Evolutionary conservation across 1,284 basidiomycete species (phyloP).

Genomic region (Takashimella koratensis): DNA sequence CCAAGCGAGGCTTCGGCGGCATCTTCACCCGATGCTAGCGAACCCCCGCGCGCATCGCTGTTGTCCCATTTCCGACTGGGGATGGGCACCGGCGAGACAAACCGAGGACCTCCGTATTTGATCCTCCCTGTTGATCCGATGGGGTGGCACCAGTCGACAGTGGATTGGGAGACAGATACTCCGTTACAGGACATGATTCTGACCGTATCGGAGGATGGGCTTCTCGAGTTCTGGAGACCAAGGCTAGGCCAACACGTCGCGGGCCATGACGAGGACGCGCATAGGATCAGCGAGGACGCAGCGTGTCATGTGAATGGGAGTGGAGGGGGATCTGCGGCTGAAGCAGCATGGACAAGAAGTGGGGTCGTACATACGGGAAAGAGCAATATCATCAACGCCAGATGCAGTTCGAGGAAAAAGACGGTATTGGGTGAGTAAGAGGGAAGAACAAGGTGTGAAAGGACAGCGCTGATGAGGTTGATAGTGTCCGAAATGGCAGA

Average conservation of each 20-base stretch:
- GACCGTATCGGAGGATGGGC: slow-evolving; percentile 67
- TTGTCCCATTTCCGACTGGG: slow-evolving; percentile 37
- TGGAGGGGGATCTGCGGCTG: not conserved
- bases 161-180: slow-evolving; percentile 42
- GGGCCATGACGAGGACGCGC: slow-evolving; percentile 1
- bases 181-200: slow-evolving; percentile 65
- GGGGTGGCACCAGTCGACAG: slow-evolving; percentile 64
- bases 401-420: slow-evolving; percentile 85
- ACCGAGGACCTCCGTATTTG: slow-evolving; percentile 18
- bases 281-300: not conserved
- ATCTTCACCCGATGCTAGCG: slow-evolving; percentile 10
- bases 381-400: slow-evolving; percentile 61
- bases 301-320: not conserved
- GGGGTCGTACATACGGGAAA: slow-evolving; percentile 70
- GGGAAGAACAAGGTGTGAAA: not conserved
- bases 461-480: slow-evolving; percentile 51
- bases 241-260: slow-evolving; percentile 50
- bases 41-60: slow-evolving; percentile 24
- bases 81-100: slow-evolving; percentile 12
- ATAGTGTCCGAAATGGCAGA: slow-evolving; percentile 43
- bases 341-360: slow-evolving; percentile 50
- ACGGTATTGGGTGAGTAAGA: slow-evolving; percentile 62
- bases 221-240: slow-evolving; percentile 76
- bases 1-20: slow-evolving; percentile 13
- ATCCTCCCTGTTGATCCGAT: slow-evolving; percentile 78